Percentiles rank a stretch among this genome's conserved stretches.
Conservation (phyloP, 352 stramenopile species). For the Globisporangium solare region DNA sequence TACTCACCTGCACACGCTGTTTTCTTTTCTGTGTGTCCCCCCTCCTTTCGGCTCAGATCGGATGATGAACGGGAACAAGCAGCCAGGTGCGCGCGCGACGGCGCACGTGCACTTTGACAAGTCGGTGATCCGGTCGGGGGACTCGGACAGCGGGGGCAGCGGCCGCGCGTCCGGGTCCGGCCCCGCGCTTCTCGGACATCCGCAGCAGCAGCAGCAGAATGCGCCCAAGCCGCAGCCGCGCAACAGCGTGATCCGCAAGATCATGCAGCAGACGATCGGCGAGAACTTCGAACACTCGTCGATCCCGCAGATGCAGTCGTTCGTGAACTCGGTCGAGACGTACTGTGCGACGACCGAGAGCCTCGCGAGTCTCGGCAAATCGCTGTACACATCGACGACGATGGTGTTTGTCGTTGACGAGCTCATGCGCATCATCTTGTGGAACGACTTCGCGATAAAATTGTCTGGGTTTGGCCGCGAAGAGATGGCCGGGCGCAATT, state of each 20-base stretch:
- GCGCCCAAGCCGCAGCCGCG: slow-evolving; percentile 12
- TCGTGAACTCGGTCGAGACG: slow-evolving; percentile 65
- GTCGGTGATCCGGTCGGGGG: slow-evolving; percentile 34
- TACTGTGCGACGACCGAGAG: slow-evolving; percentile 77
- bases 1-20: not conserved
- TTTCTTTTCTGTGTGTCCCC: not conserved
- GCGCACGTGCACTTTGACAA: slow-evolving; percentile 66
- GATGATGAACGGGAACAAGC: slow-evolving; percentile 51
- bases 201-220: slow-evolving; percentile 10
- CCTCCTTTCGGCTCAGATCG: not conserved
- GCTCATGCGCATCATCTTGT: slow-evolving; percentile 81
- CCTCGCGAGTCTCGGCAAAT: slow-evolving; percentile 77
- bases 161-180: slow-evolving; percentile 23
- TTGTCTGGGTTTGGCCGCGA: slow-evolving; percentile 72
- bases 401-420: slow-evolving; percentile 84
- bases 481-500: slow-evolving; percentile 71
- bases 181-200: not conserved
- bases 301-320: slow-evolving; percentile 62
- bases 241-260: slow-evolving; percentile 60
- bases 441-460: slow-evolving; percentile 78
- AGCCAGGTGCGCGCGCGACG: slow-evolving; percentile 13
- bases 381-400: slow-evolving; percentile 68
- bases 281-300: slow-evolving; percentile 68
- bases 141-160: slow-evolving; percentile 45
- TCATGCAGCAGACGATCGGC: slow-evolving; percentile 75